Conservation (phyloP, 148 eudicot genomes). For the Camellia granthamiana region DNA sequence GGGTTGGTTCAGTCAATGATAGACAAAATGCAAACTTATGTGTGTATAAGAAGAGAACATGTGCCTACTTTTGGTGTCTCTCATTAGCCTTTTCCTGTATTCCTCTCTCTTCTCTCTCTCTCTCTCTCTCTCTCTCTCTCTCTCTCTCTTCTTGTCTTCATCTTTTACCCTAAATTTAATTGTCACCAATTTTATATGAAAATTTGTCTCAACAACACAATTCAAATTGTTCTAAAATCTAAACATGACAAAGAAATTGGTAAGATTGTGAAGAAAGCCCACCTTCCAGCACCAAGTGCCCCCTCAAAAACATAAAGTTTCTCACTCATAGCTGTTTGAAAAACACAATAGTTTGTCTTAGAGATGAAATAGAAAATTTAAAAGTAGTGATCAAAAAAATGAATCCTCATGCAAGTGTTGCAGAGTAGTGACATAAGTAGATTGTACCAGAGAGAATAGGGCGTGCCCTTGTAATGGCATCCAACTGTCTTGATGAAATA, state of each 20-base stretch:
- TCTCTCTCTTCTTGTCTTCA: no score
- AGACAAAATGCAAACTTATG: no score
- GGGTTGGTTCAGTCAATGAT: no score
- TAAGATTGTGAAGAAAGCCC: slow-evolving; percentile 18
- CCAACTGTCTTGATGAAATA: slow-evolving; percentile 66
- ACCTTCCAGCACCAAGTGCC: slow-evolving; percentile 88
- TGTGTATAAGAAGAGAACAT: no score
- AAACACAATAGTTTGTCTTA: slow-evolving; percentile 17
- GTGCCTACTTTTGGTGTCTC: no score
- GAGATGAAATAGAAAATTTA: not conserved
- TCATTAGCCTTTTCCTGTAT: no score
- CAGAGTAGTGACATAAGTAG: slow-evolving; percentile 7
- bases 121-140: no score
- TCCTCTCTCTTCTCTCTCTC: accelerated
- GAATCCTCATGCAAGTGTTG: not conserved
- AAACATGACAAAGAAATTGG: not conserved
- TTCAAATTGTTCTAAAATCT: not conserved
- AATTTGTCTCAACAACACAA: not conserved
- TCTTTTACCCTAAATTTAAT: no score
- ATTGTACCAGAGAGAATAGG: slow-evolving; percentile 73
- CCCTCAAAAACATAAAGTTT: slow-evolving; percentile 68
- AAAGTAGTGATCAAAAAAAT: slow-evolving; percentile 9
- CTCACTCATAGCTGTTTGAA: slow-evolving; percentile 65
- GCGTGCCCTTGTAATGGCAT: slow-evolving; percentile 52
- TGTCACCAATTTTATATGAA: not conserved